phyloP scores from a whole-genome alignment of 768 basidiomycete species.

The Dioszegia hungarica region DNA sequence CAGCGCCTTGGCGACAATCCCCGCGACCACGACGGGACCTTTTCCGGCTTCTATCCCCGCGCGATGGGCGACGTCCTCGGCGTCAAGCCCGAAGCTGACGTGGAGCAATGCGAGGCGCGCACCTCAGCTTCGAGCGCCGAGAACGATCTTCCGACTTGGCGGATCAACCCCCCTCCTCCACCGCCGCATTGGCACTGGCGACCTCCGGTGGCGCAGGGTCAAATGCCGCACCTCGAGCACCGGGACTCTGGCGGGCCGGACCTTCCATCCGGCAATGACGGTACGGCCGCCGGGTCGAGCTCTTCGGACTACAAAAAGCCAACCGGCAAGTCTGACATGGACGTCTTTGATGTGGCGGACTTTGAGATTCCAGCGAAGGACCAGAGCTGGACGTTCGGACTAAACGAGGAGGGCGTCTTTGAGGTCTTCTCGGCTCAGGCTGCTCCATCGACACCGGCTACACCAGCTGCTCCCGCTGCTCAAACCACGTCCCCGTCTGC shows the following conservation, averaged over 20 bases:
- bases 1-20: conserved; percentile 96
- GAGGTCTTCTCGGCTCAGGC: conserved; percentile 9
- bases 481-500: background rate
- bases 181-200: conserved; percentile 94
- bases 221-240: conserved; percentile 16
- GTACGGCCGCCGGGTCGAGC: background rate
- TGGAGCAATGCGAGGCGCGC: conserved; percentile 42
- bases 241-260: conserved; percentile 8
- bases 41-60: conserved; percentile 63
- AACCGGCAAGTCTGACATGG: conserved; percentile 23
- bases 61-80: conserved; percentile 60
- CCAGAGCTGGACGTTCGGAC: conserved; percentile 58
- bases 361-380: conserved; percentile 66
- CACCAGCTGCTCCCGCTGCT: background rate
- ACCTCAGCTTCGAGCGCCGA: background rate
- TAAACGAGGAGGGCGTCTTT: conserved; percentile 86
- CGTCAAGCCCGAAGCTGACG: conserved; percentile 59
- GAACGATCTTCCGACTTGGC: conserved; percentile 61
- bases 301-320: conserved; percentile 3
- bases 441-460: background rate
- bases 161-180: conserved; percentile 85
- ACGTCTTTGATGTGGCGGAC: conserved; percentile 61
- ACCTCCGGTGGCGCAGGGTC: conserved; percentile 18
- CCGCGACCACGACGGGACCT: conserved; percentile 75
- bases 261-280: background rate